Base-by-base conservation (phyloP, 257 asterid genomes). In the Plantago elongata region DNA sequence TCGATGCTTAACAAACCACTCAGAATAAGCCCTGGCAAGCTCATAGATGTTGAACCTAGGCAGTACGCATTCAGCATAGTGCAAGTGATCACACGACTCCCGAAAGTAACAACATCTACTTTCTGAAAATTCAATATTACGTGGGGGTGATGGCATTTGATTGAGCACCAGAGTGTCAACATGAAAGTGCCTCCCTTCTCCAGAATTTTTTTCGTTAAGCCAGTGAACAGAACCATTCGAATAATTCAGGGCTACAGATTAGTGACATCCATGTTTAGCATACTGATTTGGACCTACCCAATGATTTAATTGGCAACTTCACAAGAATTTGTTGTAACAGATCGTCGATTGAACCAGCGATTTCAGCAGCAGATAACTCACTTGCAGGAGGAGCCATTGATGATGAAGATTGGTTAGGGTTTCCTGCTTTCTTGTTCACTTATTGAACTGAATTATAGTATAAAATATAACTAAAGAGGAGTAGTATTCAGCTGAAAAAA, bases 1-100 rank as follows among this genome's bases (percentile, higher is more conserved):
- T 3, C 9, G 13, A 44, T 60, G 69, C 63, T 70, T 74, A 29
- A 69, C 65, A 17, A 64, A 64, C 78, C 78, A 69, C 11, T 55
- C 72, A 1, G 75, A 69, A 18, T 64, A 69, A 48, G 65, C 79
- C 29, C 49, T 61, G 17, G 30, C 44, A 72, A 69, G 48, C 63
- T 74, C 75, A 50, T 65, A 69, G 7, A 61, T 48, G 45, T 43
- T 57, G 10, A 74, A 66, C 22, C 16, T 46, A 13, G 57, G 56
- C 1, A 52, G 13, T 9, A 13, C 43, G 3, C 13, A 46, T n/a
- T 62, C 68, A 57, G 65, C 59, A 9, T 54, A 45, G 45, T 72
- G 72, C 14, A 76, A 22, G 57, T 69, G 75, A 38, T 34, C n/a
- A n/a, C n/a, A n/a, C n/a, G n/a, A n/a, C n/a, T n/a, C n/a, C n/a